Base-by-base conservation (phyloP, 352 stramenopile genomes). In the Pythium aquatile region DNA sequence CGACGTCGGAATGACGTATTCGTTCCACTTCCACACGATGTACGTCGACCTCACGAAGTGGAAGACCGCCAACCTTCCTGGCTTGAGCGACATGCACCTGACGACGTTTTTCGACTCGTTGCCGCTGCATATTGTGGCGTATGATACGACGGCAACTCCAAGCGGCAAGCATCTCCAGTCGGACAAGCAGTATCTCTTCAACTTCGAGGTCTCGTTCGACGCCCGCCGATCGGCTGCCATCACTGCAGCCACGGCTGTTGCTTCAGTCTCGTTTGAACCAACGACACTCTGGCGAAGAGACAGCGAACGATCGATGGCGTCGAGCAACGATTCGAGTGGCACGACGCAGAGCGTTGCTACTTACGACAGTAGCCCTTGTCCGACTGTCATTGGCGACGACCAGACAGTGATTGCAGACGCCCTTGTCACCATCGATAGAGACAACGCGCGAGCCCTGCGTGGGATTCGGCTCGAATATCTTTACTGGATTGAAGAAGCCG, bases 21-120 rank as follows among this genome's bases (percentile, higher is more conserved):
- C 87, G 56, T 96, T 96, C 71, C 80, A 96, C 40, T 96, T 96
- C 63, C 85, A 96, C 71, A 96, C 85, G 1, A 94, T 94, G 85
- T 94, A 94, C 63, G 84, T 93, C 47, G 81, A 96, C 59, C 67
- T 96, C 62, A 80, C 77, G 9, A 72, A 75, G 32, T 96, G 87
- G 87, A 80, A 89, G 62, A 93, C 87, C 2, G 74, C 84, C 10
- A 96, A 96, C 55, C 64, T 96, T 5, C 87, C 87, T 0, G 79
- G 82, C 1, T 55, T 96, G 14, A 88, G 75, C 48, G 81, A 89
- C 39, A 87, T 96, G 79, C 67, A 81, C 29, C 69, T 96, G 0
- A 77, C 79, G 16, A 80, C 77, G n/a, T 94, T 96, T 54, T 94
- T 94, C 52, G 79, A 91, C 63, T 79, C 78, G 20, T 59, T 90